Base-by-base conservation (phyloP, 352 stramenopile genomes). In the Achlya hypogyna region DNA sequence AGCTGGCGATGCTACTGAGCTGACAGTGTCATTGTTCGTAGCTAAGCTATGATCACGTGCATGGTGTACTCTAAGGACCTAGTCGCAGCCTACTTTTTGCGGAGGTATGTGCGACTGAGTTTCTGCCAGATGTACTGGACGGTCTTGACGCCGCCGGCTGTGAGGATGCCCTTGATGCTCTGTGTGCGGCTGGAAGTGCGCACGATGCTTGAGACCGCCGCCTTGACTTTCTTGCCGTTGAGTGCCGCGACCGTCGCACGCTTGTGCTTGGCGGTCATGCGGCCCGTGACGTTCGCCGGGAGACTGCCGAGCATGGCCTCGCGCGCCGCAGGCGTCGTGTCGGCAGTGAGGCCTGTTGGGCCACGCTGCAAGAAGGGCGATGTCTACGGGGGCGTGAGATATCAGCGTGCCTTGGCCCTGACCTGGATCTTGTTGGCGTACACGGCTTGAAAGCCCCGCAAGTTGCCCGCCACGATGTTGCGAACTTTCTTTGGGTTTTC, bases 401-500 rank as follows among this genome's bases (percentile, higher is more conserved):
- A 23, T 25, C 45, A 20, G 63, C 51, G 23, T 25, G 4, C 6
- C 1, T 56, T 9, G 31, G 29, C 29, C 63, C 38, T 67, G 67
- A 94, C 86, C 75, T 86, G 58, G 60, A 96, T 83, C 45, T 89
- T 85, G 58, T 75, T 72, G 10, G 75, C 65, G 70, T 96, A 96
- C 28, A 96, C 71, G 31, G 83, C 60, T 42, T 74, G 74, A 63
- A 96, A 96, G 6, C 72, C 76, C 28, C 78, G 76, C 29, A 90
- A 75, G 72, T 93, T 95, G 66, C 84, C 81, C n/a, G 84, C 78
- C 25, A 96, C 88, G 70, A 96, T 96, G 68, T 96, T 96, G 65
- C 84, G 82, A 25, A 96, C 88, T 59, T 96, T 96, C 63, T 88
- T 88, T 5, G 87, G 88, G 69, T 96, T 96, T 70, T 96, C 88